phyloP scores from a whole-genome alignment of 768 basidiomycete genomes.

The Lactarius indigo region DNA sequence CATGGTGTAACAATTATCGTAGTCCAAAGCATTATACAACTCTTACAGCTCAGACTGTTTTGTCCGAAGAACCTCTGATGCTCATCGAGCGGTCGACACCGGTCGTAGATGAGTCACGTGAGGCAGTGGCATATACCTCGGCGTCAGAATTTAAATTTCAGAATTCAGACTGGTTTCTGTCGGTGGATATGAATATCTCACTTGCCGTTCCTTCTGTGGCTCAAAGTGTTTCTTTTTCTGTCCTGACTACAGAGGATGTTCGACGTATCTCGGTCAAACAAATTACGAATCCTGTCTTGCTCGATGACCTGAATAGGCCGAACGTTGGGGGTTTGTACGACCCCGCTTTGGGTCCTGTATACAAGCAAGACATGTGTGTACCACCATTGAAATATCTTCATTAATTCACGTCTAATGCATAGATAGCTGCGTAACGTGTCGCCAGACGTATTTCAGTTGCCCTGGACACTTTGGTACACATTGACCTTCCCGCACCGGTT shows the following conservation, averaged over 20 bases:
- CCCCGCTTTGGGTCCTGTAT: constrained; percentile 88
- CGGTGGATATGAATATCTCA: constrained; percentile 78
- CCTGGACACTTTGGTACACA: constrained; percentile 98
- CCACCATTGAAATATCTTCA: constrained; percentile 3
- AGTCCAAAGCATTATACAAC: neutral
- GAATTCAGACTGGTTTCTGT: neutral
- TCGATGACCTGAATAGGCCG: constrained; percentile 92
- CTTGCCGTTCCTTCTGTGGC: constrained; percentile 85
- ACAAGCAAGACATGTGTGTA: constrained; percentile 85
- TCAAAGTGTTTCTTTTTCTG: constrained; percentile 86
- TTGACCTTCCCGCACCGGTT: constrained; percentile 91
- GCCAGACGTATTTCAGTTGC: constrained; percentile 88
- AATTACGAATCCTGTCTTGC: constrained; percentile 86
- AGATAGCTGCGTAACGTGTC: constrained; percentile 87
- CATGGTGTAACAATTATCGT: neutral
- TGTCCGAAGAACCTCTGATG: too few species aligned
- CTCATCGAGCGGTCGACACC: too few species aligned
- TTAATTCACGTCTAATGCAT: constrained; percentile 19
- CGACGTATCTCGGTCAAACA: constrained; percentile 96
- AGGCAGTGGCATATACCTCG: too few species aligned
- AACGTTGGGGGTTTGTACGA: constrained; percentile 93
- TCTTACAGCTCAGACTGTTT: too few species aligned
- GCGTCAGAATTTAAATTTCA: neutral
- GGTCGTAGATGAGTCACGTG: neutral
- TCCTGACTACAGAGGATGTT: constrained; percentile 83